Conservation (phyloP, 352 stramenopile genomes). For the Phytophthora pinifolia region DNA sequence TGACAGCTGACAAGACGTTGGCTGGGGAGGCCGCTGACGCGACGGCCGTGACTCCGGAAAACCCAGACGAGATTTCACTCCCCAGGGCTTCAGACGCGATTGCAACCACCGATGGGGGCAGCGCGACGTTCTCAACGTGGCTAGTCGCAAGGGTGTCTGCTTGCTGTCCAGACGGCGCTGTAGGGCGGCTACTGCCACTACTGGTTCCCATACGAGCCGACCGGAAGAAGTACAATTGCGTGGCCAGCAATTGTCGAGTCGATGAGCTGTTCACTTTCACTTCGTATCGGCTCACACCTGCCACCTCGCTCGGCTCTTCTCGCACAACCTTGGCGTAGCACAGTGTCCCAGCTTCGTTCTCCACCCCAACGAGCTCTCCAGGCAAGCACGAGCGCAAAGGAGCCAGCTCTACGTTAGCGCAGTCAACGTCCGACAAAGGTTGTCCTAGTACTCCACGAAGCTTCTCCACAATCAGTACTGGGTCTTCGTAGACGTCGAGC, state of each 20-base stretch:
- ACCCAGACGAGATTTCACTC: constrained; percentile 13
- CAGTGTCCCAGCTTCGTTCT: constrained; percentile 39
- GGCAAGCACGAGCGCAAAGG: constrained; percentile 67
- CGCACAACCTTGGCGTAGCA: constrained; percentile 68
- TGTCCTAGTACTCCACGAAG: constrained; percentile 62
- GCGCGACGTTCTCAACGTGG: constrained; percentile 2
- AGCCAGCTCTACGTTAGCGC: constrained; percentile 48
- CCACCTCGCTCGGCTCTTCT: constrained; percentile 34
- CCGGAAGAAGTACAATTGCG: constrained; percentile 75
- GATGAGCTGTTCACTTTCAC: constrained; percentile 51
- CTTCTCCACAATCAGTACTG: constrained; percentile 61
- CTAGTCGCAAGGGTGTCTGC: background rate
- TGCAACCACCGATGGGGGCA: constrained; percentile 32
- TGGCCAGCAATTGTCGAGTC: constrained; percentile 45
- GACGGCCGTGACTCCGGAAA: constrained; percentile 1
- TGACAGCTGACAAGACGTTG: constrained; percentile 74
- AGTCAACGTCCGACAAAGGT: constrained; percentile 49
- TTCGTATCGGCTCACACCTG: constrained; percentile 56
- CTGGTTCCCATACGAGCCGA: constrained; percentile 41
- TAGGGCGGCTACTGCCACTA: constrained; percentile 1
- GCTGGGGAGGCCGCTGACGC: constrained; percentile 27
- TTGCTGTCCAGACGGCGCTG: background rate
- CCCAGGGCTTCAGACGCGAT: constrained; percentile 15
- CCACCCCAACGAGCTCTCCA: constrained; percentile 70
- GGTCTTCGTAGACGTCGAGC: constrained; percentile 73